Evolutionary conservation across 108 stramenopile species (phyloP), one percentile per base, ranked within the genome.

Genomic region (Poteriospumella lacustris): DNA sequence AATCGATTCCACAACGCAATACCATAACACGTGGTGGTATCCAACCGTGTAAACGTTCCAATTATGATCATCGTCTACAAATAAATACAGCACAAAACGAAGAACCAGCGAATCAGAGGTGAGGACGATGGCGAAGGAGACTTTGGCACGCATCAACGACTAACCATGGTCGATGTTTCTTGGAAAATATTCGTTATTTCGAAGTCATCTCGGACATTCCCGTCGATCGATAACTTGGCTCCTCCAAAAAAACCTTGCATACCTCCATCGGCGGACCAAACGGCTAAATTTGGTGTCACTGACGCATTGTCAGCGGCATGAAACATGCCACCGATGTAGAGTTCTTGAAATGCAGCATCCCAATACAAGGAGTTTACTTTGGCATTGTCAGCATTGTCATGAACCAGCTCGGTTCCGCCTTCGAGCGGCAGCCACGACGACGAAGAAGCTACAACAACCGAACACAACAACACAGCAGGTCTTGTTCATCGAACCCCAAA

Each of bases 241-340:
- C 94, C 94, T 1, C 92, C 94, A 42, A 92, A 90, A 84, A 92
- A 91, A 24, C 90, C 91, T 44, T 91, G 89, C 39, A 94, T 80
- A 0, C 94, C 92, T 28, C 89, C 90, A 56, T 86, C 86, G 52
- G 85, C 79, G 78, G 92, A 89, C 84, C 92, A 93, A n/a, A 91
- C 87, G 1, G 92, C 94, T 39, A 93, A 78, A 12, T 90, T 90
- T 19, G 91, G 87, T 24, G 92, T 88, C 31, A 93, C 87, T 77
- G 92, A 90, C 36, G 85, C 83, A 34, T 91, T 91, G 80, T 92
- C 92, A 59, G 92, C 91, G 2, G 91, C 85, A 78, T 93, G 91
- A 80, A 94, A 94, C 68, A 91, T 92, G 47, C 94, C 94, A 9
- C 90, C 90, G 36, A 94, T 91, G 76, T 92, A 91, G 39, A 94